A percentile compares a stretch with the other conserved stretches of the same genome.
These are phyloP conservation scores for Aspergillus ibericus DNA, from an alignment of 2,329 filamentous ascomycete genomes.

Conservation along the genomic window DNA sequence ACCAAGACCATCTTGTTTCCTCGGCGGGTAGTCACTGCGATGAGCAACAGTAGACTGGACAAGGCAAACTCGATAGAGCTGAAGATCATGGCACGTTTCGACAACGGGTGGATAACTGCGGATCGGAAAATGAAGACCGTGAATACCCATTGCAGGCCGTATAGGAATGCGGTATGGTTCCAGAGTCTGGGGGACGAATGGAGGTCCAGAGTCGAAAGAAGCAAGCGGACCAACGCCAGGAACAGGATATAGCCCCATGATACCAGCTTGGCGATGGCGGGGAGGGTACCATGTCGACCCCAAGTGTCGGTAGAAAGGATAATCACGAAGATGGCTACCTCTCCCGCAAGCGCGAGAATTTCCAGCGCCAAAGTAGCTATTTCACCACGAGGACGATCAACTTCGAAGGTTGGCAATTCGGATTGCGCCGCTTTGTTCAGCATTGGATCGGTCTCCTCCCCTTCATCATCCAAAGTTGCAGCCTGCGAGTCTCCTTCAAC, in stretches of 20 bases:
- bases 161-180: constrained; percentile 89
- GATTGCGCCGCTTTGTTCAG: constrained; percentile 55
- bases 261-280: constrained; percentile 65
- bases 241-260: constrained; percentile 80
- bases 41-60: constrained; percentile 69
- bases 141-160: constrained; percentile 79
- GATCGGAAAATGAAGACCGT: constrained; percentile 78
- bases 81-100: constrained; percentile 62
- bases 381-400: constrained; percentile 75
- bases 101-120: constrained; percentile 73
- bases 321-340: constrained; percentile 68
- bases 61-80: constrained; percentile 73
- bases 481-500: constrained; percentile 54
- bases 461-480: constrained; percentile 46
- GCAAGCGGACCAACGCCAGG: constrained; percentile 70
- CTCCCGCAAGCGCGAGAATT: constrained; percentile 68
- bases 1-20: constrained; percentile 87
- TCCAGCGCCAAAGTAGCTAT: constrained; percentile 70
- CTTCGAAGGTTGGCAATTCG: constrained; percentile 55
- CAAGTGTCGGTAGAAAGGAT: constrained; percentile 63
- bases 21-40: constrained; percentile 80
- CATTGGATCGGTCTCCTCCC: constrained; percentile 57
- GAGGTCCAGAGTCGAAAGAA: constrained; percentile 60
- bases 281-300: constrained; percentile 57
- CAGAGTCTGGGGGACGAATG: constrained; percentile 74